These are phyloP conservation scores for Globisporangium takayamanum DNA, from an alignment of 352 stramenopile species.

Conservation along the genomic window DNA sequence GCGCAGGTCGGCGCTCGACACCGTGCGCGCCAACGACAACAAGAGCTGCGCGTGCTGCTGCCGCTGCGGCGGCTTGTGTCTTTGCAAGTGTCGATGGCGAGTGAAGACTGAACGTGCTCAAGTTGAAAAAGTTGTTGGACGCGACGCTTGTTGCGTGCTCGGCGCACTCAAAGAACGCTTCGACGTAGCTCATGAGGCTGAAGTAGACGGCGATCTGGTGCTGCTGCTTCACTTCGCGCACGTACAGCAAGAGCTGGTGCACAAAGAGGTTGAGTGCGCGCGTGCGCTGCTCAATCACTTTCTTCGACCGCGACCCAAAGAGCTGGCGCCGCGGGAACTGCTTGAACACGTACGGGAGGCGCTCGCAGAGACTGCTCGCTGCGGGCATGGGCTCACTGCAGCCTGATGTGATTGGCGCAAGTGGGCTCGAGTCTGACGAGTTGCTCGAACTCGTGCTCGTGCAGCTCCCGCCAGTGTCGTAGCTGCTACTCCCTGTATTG, in stretches of 20 bases:
- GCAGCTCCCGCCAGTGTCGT: slow-evolving; percentile 4
- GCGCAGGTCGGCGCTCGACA: background rate
- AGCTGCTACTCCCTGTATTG: slow-evolving; percentile 1
- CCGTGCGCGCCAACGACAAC: background rate
- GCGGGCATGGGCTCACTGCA: slow-evolving; percentile 14
- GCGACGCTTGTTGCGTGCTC: slow-evolving; percentile 17
- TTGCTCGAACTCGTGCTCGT: slow-evolving; percentile 10
- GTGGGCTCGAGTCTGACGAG: slow-evolving; percentile 7
- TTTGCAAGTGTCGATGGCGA: slow-evolving; percentile 5
- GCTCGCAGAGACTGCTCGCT: slow-evolving; percentile 23
- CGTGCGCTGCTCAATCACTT: slow-evolving; percentile 60
- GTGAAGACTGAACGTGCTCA: slow-evolving; percentile 6
- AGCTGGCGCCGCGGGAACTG: slow-evolving; percentile 61
- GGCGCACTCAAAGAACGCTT: slow-evolving; percentile 52
- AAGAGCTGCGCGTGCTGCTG: slow-evolving; percentile 5
- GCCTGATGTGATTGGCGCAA: slow-evolving; percentile 13
- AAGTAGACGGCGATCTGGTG: slow-evolving; percentile 69
- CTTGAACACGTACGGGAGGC: slow-evolving; percentile 55
- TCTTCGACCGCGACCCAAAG: slow-evolving; percentile 60
- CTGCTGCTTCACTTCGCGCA: slow-evolving; percentile 48
- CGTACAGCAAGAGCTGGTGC: slow-evolving; percentile 40
- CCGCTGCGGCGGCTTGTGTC: slow-evolving; percentile 9
- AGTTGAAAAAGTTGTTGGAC: slow-evolving; percentile 1
- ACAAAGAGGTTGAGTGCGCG: slow-evolving; percentile 57
- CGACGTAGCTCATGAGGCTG: slow-evolving; percentile 61